phyloP scores from a whole-genome alignment of 257 asterid species.

The Solanum corneliomulleri region DNA sequence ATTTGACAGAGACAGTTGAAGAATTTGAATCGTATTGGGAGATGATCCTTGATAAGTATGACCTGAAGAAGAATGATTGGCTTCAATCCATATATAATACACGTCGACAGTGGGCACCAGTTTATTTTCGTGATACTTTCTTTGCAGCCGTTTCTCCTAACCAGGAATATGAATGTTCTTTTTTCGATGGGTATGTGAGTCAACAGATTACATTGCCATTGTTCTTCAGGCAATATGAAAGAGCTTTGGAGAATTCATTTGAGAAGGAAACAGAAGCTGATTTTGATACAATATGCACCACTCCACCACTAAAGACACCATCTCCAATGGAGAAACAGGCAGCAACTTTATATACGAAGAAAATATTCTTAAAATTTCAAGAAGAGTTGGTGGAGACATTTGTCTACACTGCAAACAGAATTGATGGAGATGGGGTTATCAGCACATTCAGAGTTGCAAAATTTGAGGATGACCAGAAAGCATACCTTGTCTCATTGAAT shows the following conservation, averaged over 20 bases:
- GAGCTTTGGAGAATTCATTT: constrained; percentile 66
- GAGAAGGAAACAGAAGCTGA: constrained; percentile 82
- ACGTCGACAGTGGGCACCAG: constrained; percentile 87
- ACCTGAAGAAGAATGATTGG: constrained; percentile 68
- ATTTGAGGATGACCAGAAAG: constrained; percentile 68
- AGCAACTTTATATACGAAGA: constrained; percentile 61
- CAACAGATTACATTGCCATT: constrained; percentile 76
- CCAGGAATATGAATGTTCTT: constrained; percentile 48
- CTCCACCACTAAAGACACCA: constrained; percentile 74
- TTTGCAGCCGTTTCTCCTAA: constrained; percentile 48
- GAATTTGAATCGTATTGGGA: constrained; percentile 80
- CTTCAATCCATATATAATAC: constrained; percentile 62
- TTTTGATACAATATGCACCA: constrained; percentile 56
- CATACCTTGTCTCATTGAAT: constrained; percentile 54
- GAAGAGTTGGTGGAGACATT: constrained; percentile 92
- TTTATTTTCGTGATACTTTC: constrained; percentile 70
- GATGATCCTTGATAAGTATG: constrained; percentile 63
- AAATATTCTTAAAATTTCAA: constrained; percentile 67
- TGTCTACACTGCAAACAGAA: constrained; percentile 80
- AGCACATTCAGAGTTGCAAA: constrained; percentile 85
- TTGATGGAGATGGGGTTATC: constrained; percentile 53
- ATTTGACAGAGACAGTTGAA: constrained; percentile 64
- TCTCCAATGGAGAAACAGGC: constrained; percentile 98
- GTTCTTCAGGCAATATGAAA: constrained; percentile 90
- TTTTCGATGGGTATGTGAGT: constrained; percentile 79